phyloP scores from a whole-genome alignment of 2,329 filamentous ascomycete species.

The Talaromyces pinophilus region DNA sequence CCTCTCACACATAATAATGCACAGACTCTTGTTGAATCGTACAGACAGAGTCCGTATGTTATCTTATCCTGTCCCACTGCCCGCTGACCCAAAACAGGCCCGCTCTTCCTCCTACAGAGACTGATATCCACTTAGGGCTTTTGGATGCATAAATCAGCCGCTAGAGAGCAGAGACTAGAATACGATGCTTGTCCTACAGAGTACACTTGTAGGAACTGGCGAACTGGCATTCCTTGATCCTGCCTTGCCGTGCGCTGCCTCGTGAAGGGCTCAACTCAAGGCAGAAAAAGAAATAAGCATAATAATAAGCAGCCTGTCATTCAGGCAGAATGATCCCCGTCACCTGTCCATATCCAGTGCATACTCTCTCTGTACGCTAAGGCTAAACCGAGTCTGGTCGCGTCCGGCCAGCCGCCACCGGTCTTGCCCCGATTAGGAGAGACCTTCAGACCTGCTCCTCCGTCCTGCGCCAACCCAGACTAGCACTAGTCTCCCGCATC shows the following conservation, averaged over 20 bases:
- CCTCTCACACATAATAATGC: background rate
- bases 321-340: conserved; percentile 6
- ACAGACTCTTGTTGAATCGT: background rate
- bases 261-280: background rate
- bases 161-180: background rate
- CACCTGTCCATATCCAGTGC: background rate
- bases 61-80: background rate
- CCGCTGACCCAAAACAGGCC: background rate
- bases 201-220: too few species aligned
- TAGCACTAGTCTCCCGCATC: background rate
- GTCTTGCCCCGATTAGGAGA: conserved; percentile 13
- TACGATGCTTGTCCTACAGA: background rate
- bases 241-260: too few species aligned
- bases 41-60: background rate
- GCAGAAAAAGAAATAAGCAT: conserved; percentile 1
- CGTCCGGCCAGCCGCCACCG: conserved; percentile 12
- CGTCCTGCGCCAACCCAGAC: background rate
- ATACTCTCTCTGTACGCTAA: background rate
- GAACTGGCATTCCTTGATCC: too few species aligned
- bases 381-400: conserved; percentile 16
- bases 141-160: background rate
- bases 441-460: background rate
- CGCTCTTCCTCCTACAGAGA: background rate
- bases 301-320: background rate
- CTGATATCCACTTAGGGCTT: background rate